Base-by-base conservation (phyloP, 495 filamentous ascomycete species). In the Penicillium pulvis region DNA sequence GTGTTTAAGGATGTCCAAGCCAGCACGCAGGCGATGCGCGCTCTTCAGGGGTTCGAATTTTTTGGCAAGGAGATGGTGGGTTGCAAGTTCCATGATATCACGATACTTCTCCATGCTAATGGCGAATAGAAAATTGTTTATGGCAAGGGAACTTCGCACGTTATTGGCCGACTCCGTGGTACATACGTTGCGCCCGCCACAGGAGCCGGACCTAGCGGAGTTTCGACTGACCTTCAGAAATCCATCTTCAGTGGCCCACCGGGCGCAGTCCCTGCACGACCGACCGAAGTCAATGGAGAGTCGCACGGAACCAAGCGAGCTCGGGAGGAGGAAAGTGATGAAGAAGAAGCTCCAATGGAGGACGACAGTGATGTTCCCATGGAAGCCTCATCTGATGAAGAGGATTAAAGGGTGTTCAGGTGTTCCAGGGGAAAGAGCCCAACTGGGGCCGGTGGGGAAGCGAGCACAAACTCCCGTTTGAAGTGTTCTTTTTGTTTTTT, bases 1-100 rank as follows among this genome's bases (percentile, higher is more conserved):
- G 90, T 93, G 4, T 97, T 91, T 71, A 85, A 89, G 57, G 94
- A 99, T 68, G 77, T 93, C 12, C 87, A 93, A 56, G 83, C 87
- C 3, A 92, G 91, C 46, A 94, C 92, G 31, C 90, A 95, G 66
- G 94, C 94, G 2, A 88, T 98, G 86, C 81, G 93, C 54, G 85
- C 90, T 30, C 76, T 96, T 26, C 88, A 98, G 62, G 91, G 91
- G 0, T 90, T 92, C 63, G 85, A 93, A 16, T 90, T 98, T 63
- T 88, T 93, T 58, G 94, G 93, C 30, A 88, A 86, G 62, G 83
- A 92, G 56, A 88, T 98, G 82, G 94, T 96, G 73, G 43, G 88
- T 75, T 33, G 14, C 39, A 17, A 41, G 16, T 41, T 4, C 16
- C 39, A 41, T 41, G 39, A 41, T 6, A 41, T 16, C 14, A 7